Evolutionary conservation across 345 rosid species (phyloP), one percentile per base, ranked within the genome.

Genomic region (Erysimum cheiranthoides): DNA sequence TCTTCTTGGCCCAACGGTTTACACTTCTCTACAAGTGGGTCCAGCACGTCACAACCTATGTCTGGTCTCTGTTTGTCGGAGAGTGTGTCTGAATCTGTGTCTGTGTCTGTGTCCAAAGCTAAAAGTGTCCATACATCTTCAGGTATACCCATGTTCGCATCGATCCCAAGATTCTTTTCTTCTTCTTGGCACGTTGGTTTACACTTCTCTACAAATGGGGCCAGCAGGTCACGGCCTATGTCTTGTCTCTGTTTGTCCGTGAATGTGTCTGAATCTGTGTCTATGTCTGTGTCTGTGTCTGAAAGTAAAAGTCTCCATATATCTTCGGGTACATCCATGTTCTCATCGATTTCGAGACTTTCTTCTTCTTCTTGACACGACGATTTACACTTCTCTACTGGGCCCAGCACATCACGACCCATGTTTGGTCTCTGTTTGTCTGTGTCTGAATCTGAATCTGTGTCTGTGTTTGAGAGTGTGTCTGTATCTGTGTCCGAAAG

Each of bases 301-400:
- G 14, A 39, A 12, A 39, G 12, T 3, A 39, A 10, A 39, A 8
- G 40, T 36, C 43, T 10, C 4, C 43, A 3, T 39, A 9, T 4
- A 31, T 86, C 91, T 80, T 91, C 88, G 11, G 96, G 90, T 18
- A 89, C 93, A 82, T 86, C 84, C 90, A 86, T 10, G 13, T 39
- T 4, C 10, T 10, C 39, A 36, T 36, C 39, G 10, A 36, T 36
- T 3, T 36, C 39, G 39, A 36, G 10, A 8, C 8, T 8, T 10
- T 8, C 39, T 36, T 36, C 40, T 36, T 36, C 40, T 36, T 3
- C 10, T 36, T 36, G 11, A 10, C 40, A 36, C 9, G 11, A 36
- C 3, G 3, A 93, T 75, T 81, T 91, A 97, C 98, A 93, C 18
- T 84, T 90, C 81, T 93, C 89, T 34, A 91, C 93, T 0, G 96